Conservation (phyloP, 2,329 filamentous ascomycete species). For the Colletotrichum sojae region DNA sequence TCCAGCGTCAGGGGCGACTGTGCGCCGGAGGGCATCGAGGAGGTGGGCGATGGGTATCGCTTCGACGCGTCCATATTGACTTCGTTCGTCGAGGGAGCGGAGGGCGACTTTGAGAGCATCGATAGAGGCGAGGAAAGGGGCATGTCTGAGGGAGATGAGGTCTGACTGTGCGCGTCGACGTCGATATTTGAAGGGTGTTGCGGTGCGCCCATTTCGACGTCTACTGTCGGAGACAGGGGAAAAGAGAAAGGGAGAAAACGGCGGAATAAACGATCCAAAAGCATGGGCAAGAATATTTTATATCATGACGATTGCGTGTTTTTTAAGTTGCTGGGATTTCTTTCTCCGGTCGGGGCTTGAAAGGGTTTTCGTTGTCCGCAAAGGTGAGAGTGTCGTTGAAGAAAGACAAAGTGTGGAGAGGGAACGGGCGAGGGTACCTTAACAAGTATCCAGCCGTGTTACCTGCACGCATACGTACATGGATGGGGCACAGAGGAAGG, state of each 20-base stretch:
- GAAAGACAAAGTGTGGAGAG: slow-evolving; percentile 41
- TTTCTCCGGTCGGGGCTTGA: slow-evolving; percentile 29
- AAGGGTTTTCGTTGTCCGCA: slow-evolving; percentile 39
- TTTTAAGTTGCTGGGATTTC: slow-evolving; percentile 13
- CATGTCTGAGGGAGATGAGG: slow-evolving; percentile 50
- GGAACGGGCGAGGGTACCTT: slow-evolving; percentile 40
- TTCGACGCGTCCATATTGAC: slow-evolving; percentile 53
- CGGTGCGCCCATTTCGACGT: slow-evolving; percentile 34
- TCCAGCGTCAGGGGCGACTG: slow-evolving; percentile 65
- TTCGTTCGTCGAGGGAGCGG: slow-evolving; percentile 61
- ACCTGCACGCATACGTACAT: slow-evolving; percentile 36
- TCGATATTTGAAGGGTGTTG: slow-evolving; percentile 35
- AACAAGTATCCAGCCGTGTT: slow-evolving; percentile 35
- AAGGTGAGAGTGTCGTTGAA: slow-evolving; percentile 40
- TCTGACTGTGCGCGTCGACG: slow-evolving; percentile 28
- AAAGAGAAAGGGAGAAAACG: slow-evolving; percentile 16
- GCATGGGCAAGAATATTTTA: slow-evolving; percentile 36
- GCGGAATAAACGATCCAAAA: slow-evolving; percentile 20
- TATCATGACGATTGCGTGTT: slow-evolving; percentile 37
- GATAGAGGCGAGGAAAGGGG: slow-evolving; percentile 69
- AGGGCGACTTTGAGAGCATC: slow-evolving; percentile 67
- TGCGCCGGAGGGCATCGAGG: slow-evolving; percentile 60
- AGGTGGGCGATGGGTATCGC: slow-evolving; percentile 67
- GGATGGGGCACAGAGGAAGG: slow-evolving; percentile 29
- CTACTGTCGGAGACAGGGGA: slow-evolving; percentile 26